These are phyloP conservation scores for Schwanniomyces yamadae DNA, from an alignment of 805 yeast species.

Conservation along the genomic window DNA sequence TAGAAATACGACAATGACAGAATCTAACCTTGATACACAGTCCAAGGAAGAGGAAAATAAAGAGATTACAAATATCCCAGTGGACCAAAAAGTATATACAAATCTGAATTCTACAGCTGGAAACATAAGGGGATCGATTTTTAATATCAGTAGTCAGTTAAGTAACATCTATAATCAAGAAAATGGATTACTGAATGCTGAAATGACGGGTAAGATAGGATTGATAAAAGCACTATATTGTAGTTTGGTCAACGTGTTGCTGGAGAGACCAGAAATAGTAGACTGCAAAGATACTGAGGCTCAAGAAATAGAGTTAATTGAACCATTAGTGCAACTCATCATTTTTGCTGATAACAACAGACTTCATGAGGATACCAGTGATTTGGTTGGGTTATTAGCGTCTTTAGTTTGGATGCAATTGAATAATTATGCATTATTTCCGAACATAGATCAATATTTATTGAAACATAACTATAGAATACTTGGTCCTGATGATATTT, in stretches of 20 bases:
- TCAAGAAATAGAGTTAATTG: slow-evolving; percentile 5
- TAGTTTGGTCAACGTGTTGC: slow-evolving; percentile 1
- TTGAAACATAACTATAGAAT: background rate
- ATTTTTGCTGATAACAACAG: background rate
- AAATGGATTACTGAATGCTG: background rate
- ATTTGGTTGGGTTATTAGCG: slow-evolving; percentile 6
- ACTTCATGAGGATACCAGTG: background rate
- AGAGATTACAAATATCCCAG: too few species aligned
- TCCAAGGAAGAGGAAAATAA: too few species aligned
- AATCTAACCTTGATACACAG: too few species aligned
- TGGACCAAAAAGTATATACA: too few species aligned
- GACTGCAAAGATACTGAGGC: background rate
- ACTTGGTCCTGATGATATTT: background rate
- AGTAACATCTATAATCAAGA: background rate
- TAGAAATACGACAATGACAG: too few species aligned
- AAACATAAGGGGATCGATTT: too few species aligned
- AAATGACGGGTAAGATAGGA: background rate
- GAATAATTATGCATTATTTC: too few species aligned
- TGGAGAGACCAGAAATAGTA: background rate
- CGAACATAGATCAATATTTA: slow-evolving; percentile 1
- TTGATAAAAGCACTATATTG: background rate
- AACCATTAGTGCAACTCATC: slow-evolving; percentile 7
- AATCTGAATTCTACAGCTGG: too few species aligned
- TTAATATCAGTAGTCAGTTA: background rate
- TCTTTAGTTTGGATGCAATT: slow-evolving; percentile 10